Evolutionary conservation across 2,329 filamentous ascomycete species (phyloP).

Genomic region (Fusarium heterosporum): DNA sequence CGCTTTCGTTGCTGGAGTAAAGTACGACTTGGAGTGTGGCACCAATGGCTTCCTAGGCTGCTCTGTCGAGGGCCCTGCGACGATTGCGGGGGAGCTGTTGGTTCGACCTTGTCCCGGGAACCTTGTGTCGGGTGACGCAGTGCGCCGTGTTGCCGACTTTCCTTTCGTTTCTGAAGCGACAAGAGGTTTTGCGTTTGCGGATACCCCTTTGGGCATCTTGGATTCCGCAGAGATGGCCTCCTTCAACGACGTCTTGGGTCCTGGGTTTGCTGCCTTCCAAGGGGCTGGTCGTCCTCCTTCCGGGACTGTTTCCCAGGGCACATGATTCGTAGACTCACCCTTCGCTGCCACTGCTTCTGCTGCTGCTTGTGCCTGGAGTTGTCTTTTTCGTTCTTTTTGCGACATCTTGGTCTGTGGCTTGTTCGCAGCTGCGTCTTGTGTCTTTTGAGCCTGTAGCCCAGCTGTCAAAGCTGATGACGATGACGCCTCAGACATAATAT

Average conservation of each 20-base stretch:
- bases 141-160: conserved; percentile 58
- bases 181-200: conserved; percentile 56
- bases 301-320: conserved; percentile 59
- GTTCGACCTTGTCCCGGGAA: conserved; percentile 68
- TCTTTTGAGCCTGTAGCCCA: conserved; percentile 64
- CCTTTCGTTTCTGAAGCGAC: conserved; percentile 57
- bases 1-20: conserved; percentile 66
- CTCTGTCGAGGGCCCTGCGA: conserved; percentile 46
- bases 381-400: conserved; percentile 91
- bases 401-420: conserved; percentile 73
- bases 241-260: conserved; percentile 63
- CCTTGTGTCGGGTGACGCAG: conserved; percentile 71
- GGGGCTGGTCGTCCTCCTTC: conserved; percentile 61
- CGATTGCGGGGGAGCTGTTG: conserved; percentile 49
- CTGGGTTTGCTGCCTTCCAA: conserved; percentile 72
- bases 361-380: conserved; percentile 74
- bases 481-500: conserved; percentile 76
- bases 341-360: conserved; percentile 56
- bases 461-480: conserved; percentile 66
- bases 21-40: conserved; percentile 72
- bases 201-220: conserved; percentile 44
- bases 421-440: conserved; percentile 54
- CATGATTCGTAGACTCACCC: conserved; percentile 47
- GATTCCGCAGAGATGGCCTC: conserved; percentile 57
- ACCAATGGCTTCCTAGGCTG: conserved; percentile 58